phyloP scores from a whole-genome alignment of 495 filamentous ascomycete species.

The Penicillium taxi region DNA sequence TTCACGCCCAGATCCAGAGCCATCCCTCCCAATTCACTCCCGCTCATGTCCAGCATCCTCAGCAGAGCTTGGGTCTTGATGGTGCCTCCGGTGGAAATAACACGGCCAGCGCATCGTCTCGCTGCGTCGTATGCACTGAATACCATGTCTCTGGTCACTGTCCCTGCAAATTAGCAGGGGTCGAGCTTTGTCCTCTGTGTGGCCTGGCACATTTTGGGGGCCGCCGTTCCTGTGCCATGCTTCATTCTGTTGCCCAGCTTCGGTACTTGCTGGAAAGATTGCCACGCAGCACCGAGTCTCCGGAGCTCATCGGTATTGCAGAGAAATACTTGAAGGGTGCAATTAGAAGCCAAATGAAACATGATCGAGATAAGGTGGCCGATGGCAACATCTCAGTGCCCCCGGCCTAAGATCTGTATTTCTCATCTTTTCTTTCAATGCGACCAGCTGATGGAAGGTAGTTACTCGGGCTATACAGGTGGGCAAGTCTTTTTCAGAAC shows the following conservation, averaged over 20 bases:
- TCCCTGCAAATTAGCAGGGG: constrained; percentile 50
- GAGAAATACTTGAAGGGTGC: constrained; percentile 50
- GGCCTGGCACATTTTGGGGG: constrained; percentile 57
- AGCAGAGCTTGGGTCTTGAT: constrained; percentile 29
- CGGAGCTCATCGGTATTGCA: constrained; percentile 43
- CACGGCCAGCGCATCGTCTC: too few relatives aligned
- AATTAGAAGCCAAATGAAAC: too few relatives aligned
- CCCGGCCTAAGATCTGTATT: too few relatives aligned
- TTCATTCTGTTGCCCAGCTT: constrained; percentile 50
- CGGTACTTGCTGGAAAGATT: constrained; percentile 52
- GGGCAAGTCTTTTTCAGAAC: too few relatives aligned
- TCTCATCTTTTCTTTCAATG: too few relatives aligned
- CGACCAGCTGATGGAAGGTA: too few relatives aligned
- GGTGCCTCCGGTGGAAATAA: constrained; percentile 28
- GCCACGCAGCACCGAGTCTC: constrained; percentile 47
- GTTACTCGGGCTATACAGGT: too few relatives aligned
- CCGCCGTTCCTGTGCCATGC: constrained; percentile 51
- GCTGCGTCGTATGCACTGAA: constrained; percentile 50
- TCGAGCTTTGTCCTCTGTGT: constrained; percentile 59
- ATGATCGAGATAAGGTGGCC: too few relatives aligned
- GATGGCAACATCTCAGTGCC: too few relatives aligned
- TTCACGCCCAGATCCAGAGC: too few relatives aligned
- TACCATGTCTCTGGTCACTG: constrained; percentile 51
- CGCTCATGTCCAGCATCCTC: constrained; percentile 1
- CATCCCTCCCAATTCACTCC: neutral